phyloP scores from a whole-genome alignment of 805 yeast species.

The Pichia eremophila region DNA sequence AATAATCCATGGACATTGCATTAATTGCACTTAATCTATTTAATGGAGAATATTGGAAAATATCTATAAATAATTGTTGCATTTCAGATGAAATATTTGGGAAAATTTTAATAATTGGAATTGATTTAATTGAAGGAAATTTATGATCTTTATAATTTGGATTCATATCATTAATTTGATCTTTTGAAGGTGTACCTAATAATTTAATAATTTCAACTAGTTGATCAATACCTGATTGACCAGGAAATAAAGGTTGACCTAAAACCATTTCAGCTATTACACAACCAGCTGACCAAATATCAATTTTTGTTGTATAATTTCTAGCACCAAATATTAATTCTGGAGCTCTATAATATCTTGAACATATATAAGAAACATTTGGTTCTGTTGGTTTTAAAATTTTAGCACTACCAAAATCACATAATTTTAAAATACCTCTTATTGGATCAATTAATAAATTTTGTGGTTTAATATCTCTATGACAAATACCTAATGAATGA shows the following conservation, averaged over 20 bases:
- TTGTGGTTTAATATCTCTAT: conserved; percentile 88
- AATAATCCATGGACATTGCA: conserved; percentile 43
- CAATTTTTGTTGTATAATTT: conserved; percentile 92
- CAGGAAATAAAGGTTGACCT: conserved; percentile 96
- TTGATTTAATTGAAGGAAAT: conserved; percentile 78
- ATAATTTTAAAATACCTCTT: conserved; percentile 76
- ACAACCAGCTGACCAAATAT: conserved; percentile 96
- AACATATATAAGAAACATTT: conserved; percentile 92
- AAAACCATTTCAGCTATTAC: conserved; percentile 94
- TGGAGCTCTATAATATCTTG: conserved; percentile 95
- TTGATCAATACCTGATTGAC: conserved; percentile 96
- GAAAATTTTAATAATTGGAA: conserved; percentile 60
- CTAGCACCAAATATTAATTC: conserved; percentile 96
- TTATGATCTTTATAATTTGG: conserved; percentile 96
- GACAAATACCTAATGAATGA: conserved; percentile 73
- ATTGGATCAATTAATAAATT: conserved; percentile 80
- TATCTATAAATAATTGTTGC: conserved; percentile 44
- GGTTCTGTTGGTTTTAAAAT: conserved; percentile 84
- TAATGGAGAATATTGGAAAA: conserved; percentile 61
- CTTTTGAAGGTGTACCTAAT: conserved; percentile 89
- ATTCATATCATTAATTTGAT: conserved; percentile 89
- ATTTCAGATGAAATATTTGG: conserved; percentile 45
- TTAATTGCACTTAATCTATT: conserved; percentile 52
- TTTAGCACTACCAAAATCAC: conserved; percentile 96
- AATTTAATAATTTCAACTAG: conserved; percentile 93